Percentiles rank a stretch among this genome's conserved stretches.
Conservation (phyloP, 2,329 filamentous ascomycete species). For the Nectriaceae sp. region DNA sequence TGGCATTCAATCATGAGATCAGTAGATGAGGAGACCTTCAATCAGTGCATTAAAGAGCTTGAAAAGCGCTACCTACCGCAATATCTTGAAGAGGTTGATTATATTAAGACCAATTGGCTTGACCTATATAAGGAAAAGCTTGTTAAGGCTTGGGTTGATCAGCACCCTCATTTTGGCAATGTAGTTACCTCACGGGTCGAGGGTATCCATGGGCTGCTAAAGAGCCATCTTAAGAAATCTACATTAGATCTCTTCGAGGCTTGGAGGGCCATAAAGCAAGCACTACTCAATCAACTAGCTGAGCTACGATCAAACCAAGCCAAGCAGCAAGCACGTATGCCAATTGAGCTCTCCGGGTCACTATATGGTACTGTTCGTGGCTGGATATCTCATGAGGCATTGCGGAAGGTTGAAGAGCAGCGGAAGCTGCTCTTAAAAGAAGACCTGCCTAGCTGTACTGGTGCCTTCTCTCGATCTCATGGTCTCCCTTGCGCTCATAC, state of each 20-base stretch:
- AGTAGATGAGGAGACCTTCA: not conserved
- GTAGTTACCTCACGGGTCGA: conserved; percentile 15
- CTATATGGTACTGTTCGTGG: conserved; percentile 13
- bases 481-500: no score
- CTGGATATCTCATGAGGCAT: no score
- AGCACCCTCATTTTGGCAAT: conserved; percentile 17
- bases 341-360: conserved; percentile 12
- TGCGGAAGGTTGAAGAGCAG: not conserved
- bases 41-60: no score
- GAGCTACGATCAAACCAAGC: conserved; percentile 15
- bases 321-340: conserved; percentile 12
- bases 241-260: no score
- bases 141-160: conserved; percentile 21
- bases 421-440: not conserved
- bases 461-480: not conserved
- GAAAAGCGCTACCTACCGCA: not conserved
- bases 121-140: conserved; percentile 21
- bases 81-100: conserved; percentile 11
- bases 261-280: no score
- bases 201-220: conserved; percentile 1
- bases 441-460: not conserved
- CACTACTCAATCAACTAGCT: conserved; percentile 11
- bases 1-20: not conserved
- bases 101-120: conserved; percentile 11
- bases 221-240: conserved; percentile 16